Evolutionary conservation across 2,329 filamentous ascomycete genomes (phyloP).

Genomic region (Fusarium avenaceum): DNA sequence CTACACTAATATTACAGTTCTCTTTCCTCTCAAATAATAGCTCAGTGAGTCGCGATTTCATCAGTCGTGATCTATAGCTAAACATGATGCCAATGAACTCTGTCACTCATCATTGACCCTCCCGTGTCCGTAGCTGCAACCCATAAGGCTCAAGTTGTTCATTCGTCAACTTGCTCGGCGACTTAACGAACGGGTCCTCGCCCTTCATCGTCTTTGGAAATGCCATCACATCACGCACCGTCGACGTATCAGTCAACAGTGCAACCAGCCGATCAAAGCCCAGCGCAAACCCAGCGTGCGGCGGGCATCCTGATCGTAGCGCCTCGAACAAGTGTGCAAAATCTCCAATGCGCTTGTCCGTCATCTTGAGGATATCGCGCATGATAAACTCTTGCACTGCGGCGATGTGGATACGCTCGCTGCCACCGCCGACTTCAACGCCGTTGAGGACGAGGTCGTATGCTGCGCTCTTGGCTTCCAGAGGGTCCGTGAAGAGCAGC

Average conservation of each 20-base stretch:
- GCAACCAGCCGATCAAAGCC: slow-evolving; percentile 91
- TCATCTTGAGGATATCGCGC: slow-evolving; percentile 85
- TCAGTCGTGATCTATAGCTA: background rate
- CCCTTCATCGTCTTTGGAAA: slow-evolving; percentile 96
- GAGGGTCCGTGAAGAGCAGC: slow-evolving; percentile 78
- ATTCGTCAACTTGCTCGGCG: slow-evolving; percentile 76
- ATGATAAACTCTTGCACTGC: slow-evolving; percentile 88
- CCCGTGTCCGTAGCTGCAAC: slow-evolving; percentile 49
- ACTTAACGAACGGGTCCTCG: slow-evolving; percentile 85
- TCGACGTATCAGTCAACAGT: slow-evolving; percentile 80
- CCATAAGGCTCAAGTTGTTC: slow-evolving; percentile 66
- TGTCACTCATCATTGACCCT: background rate
- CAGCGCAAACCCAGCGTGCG: slow-evolving; percentile 92
- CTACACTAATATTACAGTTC: slow-evolving; percentile 35
- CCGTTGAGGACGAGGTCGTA: slow-evolving; percentile 98
- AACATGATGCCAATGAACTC: background rate
- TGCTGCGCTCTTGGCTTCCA: slow-evolving; percentile 83
- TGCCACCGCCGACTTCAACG: slow-evolving; percentile 92
- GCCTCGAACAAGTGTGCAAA: slow-evolving; percentile 90
- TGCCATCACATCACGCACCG: slow-evolving; percentile 92
- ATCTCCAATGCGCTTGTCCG: slow-evolving; percentile 76
- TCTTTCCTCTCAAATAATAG: background rate
- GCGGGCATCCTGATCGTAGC: slow-evolving; percentile 87
- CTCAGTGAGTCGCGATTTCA: slow-evolving; percentile 17
- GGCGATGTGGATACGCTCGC: slow-evolving; percentile 89